Base-by-base conservation (phyloP, 2,329 filamentous ascomycete species). In the Metarhizium guizhouense region DNA sequence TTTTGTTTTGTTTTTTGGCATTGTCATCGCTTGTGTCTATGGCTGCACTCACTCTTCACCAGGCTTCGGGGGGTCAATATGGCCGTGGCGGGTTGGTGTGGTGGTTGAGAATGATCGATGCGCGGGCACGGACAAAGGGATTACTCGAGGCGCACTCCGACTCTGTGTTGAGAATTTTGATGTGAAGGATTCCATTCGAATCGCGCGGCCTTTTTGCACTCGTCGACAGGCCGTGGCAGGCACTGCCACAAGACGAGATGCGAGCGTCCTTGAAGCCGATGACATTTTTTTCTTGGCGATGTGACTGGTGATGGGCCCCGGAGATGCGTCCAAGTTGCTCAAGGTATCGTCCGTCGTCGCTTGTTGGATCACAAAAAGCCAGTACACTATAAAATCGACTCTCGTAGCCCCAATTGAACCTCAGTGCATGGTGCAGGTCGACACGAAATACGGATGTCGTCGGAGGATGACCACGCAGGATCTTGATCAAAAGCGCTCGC, bases 41-140 rank as follows among this genome's bases (percentile, higher is more conserved):
- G 25, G 29, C 11, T 29, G n/a, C 6, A 73, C 86, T 67, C 77
- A 95, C 90, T 96, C 94, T 79, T 97, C 90, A 51, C 94, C 94
- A 0, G 90, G 82, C 73, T 92, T 93, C 2, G 94, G 93, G 34
- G 88, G 82, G 55, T 85, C 83, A 63, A 96, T 74, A 70, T 97
- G 90, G 50, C 88, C 90, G 71, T 99, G 94, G 52, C 70, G 74
- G 54, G 74, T 71, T 56, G 75, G 66, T 11, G 81, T 67, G 4
- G 86, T 85, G 11, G 80, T 82, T 47, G 87, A 87, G 69, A 96
- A 94, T 54, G 69, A 70, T 65, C 85, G 67, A 20, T 56, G 61
- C 34, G 48, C 3, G 4, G 40, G 14, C 8, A 38, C 16, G 3
- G 34, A 52, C 36, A 18, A 18, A 30, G n/a, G 18, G 13, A 29